Conservation (phyloP, 768 basidiomycete genomes). For the Amyloporia xantha region DNA sequence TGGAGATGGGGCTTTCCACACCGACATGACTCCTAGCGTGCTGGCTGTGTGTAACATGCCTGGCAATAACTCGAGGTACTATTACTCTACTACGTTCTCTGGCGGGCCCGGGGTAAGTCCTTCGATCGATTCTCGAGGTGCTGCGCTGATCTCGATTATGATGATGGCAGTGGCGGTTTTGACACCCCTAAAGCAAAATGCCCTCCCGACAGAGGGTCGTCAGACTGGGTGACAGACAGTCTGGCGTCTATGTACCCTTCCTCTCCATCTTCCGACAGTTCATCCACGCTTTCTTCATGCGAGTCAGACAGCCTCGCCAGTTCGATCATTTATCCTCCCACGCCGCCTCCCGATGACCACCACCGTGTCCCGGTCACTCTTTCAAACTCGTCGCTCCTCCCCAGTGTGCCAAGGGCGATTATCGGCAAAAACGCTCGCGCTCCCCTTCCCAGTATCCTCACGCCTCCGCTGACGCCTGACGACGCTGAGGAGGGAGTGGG, state of each 20-base stretch:
- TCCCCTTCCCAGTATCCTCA: conserved; percentile 38
- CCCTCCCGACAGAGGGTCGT: conserved; percentile 95
- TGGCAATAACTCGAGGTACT: conserved; percentile 78
- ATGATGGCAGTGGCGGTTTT: conserved; percentile 78
- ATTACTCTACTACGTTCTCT: conserved; percentile 91
- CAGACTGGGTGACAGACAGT: conserved; percentile 91
- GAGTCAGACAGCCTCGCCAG: conserved; percentile 23
- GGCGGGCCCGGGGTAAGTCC: conserved; percentile 79
- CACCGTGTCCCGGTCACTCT: conserved; percentile 7
- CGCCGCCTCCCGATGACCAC: conserved; percentile 21
- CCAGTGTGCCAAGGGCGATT: conserved; percentile 23
- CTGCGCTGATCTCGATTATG: background rate
- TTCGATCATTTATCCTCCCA: conserved; percentile 24
- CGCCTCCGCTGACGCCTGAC: conserved; percentile 79
- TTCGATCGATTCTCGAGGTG: background rate
- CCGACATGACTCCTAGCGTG: conserved; percentile 69
- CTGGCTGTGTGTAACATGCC: conserved; percentile 83
- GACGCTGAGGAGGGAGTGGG: conserved; percentile 41
- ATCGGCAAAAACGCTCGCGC: conserved; percentile 8
- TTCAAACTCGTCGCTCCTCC: conserved; percentile 11
- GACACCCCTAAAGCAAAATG: conserved; percentile 87
- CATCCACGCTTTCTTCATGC: conserved; percentile 32
- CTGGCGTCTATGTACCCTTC: conserved; percentile 52
- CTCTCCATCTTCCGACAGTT: conserved; percentile 33
- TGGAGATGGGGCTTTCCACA: conserved; percentile 90